phyloP scores from a whole-genome alignment of 2,329 filamentous ascomycete species.

The Bipolaris bicolor region DNA sequence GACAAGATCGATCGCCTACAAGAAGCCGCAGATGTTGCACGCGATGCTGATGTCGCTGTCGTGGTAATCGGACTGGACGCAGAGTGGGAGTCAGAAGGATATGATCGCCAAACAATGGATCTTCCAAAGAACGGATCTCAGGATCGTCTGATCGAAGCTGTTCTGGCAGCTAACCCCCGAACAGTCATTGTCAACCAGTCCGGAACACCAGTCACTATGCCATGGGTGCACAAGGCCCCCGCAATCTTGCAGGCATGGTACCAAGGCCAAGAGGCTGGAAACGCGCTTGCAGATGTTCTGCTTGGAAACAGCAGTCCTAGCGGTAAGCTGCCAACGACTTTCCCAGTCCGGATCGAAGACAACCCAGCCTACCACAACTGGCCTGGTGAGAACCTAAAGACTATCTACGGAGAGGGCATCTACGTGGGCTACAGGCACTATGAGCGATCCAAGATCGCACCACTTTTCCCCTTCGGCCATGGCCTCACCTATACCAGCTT shows the following conservation, averaged over 20 bases:
- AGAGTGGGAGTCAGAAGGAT: conserved; percentile 77
- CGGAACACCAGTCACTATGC: conserved; percentile 74
- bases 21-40: conserved; percentile 70
- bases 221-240: conserved; percentile 69
- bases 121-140: conserved; percentile 63
- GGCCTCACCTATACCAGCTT: conserved; percentile 80
- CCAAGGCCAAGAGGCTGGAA: conserved; percentile 84
- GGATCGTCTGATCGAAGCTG: conserved; percentile 67
- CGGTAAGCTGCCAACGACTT: conserved; percentile 76
- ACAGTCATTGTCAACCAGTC: conserved; percentile 77
- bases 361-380: conserved; percentile 76
- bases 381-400: conserved; percentile 71
- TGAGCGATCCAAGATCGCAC: conserved; percentile 64
- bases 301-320: conserved; percentile 76
- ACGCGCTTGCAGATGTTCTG: conserved; percentile 78
- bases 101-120: conserved; percentile 68
- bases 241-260: conserved; percentile 80
- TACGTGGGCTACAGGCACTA: conserved; percentile 78
- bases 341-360: conserved; percentile 65
- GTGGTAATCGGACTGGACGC: conserved; percentile 78
- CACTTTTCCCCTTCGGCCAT: conserved; percentile 77
- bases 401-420: conserved; percentile 74
- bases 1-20: conserved; percentile 63
- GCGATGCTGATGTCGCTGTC: conserved; percentile 75
- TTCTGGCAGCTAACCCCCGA: conserved; percentile 69